These are phyloP conservation scores for Catharanthus roseus DNA, from an alignment of 257 asterid genomes.

Conservation along the genomic window DNA sequence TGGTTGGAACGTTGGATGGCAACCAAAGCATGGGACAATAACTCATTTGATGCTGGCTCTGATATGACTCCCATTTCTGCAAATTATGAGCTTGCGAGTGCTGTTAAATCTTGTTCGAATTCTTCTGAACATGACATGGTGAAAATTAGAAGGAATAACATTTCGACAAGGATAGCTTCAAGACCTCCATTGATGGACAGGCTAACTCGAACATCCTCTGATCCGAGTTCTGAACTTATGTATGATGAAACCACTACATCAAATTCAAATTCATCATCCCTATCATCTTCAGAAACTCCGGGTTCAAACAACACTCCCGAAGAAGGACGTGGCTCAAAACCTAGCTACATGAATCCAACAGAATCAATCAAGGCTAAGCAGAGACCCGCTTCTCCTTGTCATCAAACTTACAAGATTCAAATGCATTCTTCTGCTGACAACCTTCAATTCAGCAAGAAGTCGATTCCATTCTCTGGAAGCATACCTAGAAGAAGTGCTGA, in stretches of 20 bases:
- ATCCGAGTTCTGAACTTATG: constrained; percentile 42
- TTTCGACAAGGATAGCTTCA: constrained; percentile 36
- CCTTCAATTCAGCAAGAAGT: constrained; percentile 35
- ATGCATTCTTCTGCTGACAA: constrained; percentile 51
- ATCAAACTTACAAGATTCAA: constrained; percentile 27
- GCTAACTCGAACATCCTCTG: constrained; percentile 45
- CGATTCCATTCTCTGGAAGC: constrained; percentile 60
- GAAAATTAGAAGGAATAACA: constrained; percentile 26
- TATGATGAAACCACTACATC: constrained; percentile 72
- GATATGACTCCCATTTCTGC: constrained; percentile 20
- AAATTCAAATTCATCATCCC: constrained; percentile 70
- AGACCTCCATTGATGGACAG: constrained; percentile 46
- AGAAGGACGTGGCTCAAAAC: constrained; percentile 30
- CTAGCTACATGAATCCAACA: constrained; percentile 67
- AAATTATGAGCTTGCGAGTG: constrained; percentile 14
- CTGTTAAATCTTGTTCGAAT: constrained; percentile 27
- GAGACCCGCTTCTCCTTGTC: constrained; percentile 15
- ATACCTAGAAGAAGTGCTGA: constrained; percentile 62
- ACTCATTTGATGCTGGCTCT: constrained; percentile 14
- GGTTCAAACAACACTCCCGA: constrained; percentile 37
- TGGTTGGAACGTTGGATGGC: constrained; percentile 92
- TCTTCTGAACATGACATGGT: constrained; percentile 35
- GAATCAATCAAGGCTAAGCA: constrained; percentile 43
- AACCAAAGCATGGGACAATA: constrained; percentile 47
- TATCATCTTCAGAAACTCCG: constrained; percentile 50